Evolutionary conservation across 179 eudicot genomes (phyloP).

Genomic region (Silene vulgaris): DNA sequence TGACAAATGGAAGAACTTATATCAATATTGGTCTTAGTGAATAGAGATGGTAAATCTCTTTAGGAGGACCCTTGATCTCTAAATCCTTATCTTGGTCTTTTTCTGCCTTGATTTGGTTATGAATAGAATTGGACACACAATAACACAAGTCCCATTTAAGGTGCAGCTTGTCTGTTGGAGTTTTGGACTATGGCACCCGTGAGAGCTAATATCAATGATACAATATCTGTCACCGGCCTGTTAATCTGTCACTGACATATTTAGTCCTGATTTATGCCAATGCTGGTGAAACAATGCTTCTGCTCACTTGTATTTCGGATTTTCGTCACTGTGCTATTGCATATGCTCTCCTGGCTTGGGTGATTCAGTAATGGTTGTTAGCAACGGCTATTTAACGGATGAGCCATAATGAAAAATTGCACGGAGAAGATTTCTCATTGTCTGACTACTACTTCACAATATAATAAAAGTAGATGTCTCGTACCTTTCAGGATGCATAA

Average conservation of each 20-base stretch:
- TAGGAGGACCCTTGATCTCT: background rate
- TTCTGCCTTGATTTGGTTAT: background rate
- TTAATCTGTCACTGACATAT: background rate
- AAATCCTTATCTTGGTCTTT: background rate
- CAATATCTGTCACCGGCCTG: background rate
- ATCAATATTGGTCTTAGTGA: background rate
- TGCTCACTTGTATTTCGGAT: background rate
- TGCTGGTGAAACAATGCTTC: background rate
- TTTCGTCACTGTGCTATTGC: background rate
- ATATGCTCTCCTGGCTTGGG: background rate
- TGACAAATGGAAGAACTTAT: background rate
- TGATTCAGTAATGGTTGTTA: constrained; percentile 1
- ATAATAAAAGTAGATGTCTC: background rate
- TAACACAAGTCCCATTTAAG: background rate
- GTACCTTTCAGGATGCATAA: background rate
- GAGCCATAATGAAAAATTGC: background rate
- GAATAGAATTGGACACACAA: background rate
- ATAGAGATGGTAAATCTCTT: background rate
- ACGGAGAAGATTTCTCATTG: background rate
- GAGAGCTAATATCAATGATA: background rate
- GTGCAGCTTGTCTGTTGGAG: background rate
- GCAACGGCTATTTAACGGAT: background rate
- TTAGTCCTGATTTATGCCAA: background rate
- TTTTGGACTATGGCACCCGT: background rate
- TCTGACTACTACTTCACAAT: background rate